Conservation (phyloP, 2,329 filamentous ascomycete species). For the Septoria linicola region DNA sequence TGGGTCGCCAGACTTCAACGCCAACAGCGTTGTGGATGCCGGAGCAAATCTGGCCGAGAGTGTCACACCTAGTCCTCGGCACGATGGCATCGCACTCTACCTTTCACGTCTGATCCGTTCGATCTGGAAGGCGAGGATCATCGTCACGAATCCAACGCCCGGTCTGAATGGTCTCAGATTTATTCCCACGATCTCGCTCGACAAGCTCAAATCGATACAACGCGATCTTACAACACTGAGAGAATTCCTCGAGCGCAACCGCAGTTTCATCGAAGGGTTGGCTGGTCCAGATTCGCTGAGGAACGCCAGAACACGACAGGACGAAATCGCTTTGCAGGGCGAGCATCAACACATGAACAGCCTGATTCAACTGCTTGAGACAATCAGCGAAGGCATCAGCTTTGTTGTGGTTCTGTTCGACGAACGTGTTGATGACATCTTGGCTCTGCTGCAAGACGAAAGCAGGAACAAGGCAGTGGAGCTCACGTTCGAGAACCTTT, state of each 20-base stretch:
- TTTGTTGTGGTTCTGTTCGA: conserved; percentile 95
- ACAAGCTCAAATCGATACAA: conserved; percentile 74
- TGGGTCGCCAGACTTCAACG: conserved; percentile 79
- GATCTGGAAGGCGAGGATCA: conserved; percentile 80
- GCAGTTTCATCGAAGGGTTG: conserved; percentile 86
- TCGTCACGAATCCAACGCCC: conserved; percentile 55
- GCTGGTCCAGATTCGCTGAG: conserved; percentile 86
- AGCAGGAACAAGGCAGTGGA: conserved; percentile 68
- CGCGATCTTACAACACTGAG: conserved; percentile 75
- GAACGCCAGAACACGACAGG: conserved; percentile 74
- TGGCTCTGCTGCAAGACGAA: conserved; percentile 68
- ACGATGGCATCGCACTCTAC: conserved; percentile 85
- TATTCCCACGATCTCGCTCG: conserved; percentile 62
- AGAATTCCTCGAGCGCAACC: conserved; percentile 83
- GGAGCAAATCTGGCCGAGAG: conserved; percentile 70
- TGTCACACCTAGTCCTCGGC: conserved; percentile 82
- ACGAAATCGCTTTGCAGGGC: conserved; percentile 87
- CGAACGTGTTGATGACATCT: conserved; percentile 86
- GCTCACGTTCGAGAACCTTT: conserved; percentile 84
- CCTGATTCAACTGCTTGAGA: conserved; percentile 78
- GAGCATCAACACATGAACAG: conserved; percentile 92
- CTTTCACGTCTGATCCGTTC: conserved; percentile 83
- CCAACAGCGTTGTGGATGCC: conserved; percentile 62
- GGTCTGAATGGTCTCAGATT: conserved; percentile 62
- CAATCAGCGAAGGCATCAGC: conserved; percentile 93